phyloP scores from a whole-genome alignment of 2,329 filamentous ascomycete species.

The Fusarium mundagurra region DNA sequence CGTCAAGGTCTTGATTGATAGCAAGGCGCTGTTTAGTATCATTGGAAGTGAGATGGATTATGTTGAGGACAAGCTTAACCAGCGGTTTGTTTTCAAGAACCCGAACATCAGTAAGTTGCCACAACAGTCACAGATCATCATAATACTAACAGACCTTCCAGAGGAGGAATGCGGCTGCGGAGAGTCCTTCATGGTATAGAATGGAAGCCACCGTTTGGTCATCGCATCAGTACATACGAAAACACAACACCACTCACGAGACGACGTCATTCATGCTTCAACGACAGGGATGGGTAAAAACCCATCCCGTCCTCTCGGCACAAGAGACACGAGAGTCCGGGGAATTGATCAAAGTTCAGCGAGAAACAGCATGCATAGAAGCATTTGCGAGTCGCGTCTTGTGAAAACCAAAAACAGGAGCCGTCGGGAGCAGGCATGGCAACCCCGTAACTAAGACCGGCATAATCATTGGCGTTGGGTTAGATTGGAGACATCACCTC shows the following conservation, averaged over 20 bases:
- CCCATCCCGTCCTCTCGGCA: not conserved
- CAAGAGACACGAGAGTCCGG: not conserved
- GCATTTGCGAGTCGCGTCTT: constrained; percentile 23
- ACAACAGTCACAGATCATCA: not conserved
- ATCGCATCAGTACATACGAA: not conserved
- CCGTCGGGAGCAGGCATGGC: constrained; percentile 5
- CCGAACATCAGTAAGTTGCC: constrained; percentile 94
- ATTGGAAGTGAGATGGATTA: constrained; percentile 99
- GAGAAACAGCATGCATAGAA: constrained; percentile 25
- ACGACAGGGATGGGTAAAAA: not conserved
- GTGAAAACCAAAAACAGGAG: constrained; percentile 35
- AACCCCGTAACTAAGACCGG: constrained; percentile 7
- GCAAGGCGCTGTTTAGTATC: constrained; percentile 96
- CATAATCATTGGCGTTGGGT: constrained; percentile 43
- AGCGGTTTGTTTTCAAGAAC: constrained; percentile 93
- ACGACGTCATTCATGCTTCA: constrained; percentile 24
- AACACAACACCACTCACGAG: constrained; percentile 12
- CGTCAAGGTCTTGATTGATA: constrained; percentile 94
- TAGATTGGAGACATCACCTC: constrained; percentile 36
- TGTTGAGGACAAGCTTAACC: constrained; percentile 93
- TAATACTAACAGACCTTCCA: constrained; percentile 56
- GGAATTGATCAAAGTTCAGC: not conserved
- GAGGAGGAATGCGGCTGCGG: constrained; percentile 97
- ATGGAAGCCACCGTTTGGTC: not conserved
- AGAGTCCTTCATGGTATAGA: constrained; percentile 89